Evolutionary conservation across 768 basidiomycete genomes (phyloP), one percentile per base, ranked within the genome.

Genomic region (Leccinum incarnatum): DNA sequence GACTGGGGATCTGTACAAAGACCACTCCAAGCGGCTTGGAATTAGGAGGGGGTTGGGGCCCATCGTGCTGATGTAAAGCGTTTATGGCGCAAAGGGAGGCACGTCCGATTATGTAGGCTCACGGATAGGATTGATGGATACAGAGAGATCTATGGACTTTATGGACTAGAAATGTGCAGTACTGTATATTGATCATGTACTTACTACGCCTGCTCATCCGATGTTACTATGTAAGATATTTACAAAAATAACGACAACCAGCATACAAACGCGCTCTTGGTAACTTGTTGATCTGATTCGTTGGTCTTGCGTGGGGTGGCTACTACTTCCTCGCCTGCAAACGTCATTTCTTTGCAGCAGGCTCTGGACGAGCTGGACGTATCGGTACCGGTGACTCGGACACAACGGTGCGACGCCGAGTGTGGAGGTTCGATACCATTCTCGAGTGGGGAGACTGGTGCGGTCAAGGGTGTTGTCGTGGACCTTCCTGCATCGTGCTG

Each of bases 271-370:
- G 36, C 36, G 15, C 15, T 36, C 34, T 40, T 40, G 37, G 37
- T 17, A 40, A 40, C 37, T 17, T n/a, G 37, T 40, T 40, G 37
- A 40, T 46, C 45, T 10, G 15, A 3, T 36, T 59, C 67, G 4
- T 47, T 62, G n/a, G 54, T 14, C 17, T 48, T 64, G 55, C 68
- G 48, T 37, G 62, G 55, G 42, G 1, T 53, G 14, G 65, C 68
- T 32, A 32, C 30, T 11, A 32, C 14, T 3, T n/a, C 37, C 37
- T 58, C 46, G 1, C 54, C 36, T 4, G 10, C 15, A 7, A 30
- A 46, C 17, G 2, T 2, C 2, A 48, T 0, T n/a, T 32, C 62
- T 32, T 32, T 32, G 30, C 30, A 32, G 4, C 57, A 37, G 2
- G 37, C 36, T 45, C 29, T 52, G 7, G 60, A 36, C 50, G 27